Evolutionary conservation across 169 alveolate genomes (phyloP), one percentile per base, ranked within the genome.

Genomic region (Cryptosporidium meleagridis): DNA sequence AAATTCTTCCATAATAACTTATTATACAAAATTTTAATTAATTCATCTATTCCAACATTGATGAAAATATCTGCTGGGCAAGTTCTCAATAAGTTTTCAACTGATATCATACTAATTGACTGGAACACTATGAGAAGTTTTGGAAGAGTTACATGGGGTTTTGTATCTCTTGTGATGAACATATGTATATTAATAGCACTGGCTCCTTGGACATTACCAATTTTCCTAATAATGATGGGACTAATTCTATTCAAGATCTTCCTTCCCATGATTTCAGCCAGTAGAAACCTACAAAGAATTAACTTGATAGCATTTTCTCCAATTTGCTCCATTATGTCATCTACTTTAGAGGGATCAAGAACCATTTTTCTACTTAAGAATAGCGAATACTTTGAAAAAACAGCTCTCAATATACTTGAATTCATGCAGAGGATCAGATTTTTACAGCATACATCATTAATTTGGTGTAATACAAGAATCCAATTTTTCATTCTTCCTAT

Each of bases 161-260:
- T 80, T 16, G 41, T 51, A 6, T 80, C 89, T 1, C 62, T 80
- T 45, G 41, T 62, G 23, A 62, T 80, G 39, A 80, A 80, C 41
- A 62, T 80, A 18, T 31, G 31, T 6, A n/a, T 80, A 4, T 31
- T 80, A 23, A 23, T 73, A n/a, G 44, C 59, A 14, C 70, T 80
- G n/a, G 89, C 89, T 41, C 89, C 89, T n/a, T 80, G 89, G 89
- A 59, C 89, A 2, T 21, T 80, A 8, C 89, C 89, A 10, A 80
- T 80, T 3, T 59, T 80, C 41, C 29, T 59, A 33, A 7, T 80
- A 23, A 80, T 80, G 35, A 62, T 80, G 75, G 68, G 31, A 3
- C 52, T 59, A 1, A 26, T 80, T 23, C 29, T 65, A 0, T 29
- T 26, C 21, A 62, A 26, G 10, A 65, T 59, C 12, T 62, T 80